Conservation (phyloP, 192 early-diverging fungal species). For the Oehlia diaphana region DNA sequence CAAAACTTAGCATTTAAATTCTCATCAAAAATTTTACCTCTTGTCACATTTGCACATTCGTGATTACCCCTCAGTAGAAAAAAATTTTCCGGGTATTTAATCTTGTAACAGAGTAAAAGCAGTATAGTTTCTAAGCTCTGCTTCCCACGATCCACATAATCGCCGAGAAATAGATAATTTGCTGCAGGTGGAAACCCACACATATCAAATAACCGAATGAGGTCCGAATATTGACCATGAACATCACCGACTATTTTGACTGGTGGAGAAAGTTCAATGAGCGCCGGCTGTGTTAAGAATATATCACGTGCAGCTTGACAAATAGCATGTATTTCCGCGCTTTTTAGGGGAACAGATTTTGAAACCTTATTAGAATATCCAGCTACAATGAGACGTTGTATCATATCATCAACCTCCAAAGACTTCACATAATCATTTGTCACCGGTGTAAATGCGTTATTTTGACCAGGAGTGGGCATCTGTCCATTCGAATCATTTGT, state of each 20-base stretch:
- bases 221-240: slow-evolving; percentile 93
- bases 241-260: slow-evolving; percentile 89
- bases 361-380: slow-evolving; percentile 71
- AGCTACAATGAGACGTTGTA: slow-evolving; percentile 78
- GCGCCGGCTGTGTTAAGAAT: slow-evolving; percentile 82
- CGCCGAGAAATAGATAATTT: slow-evolving; percentile 93
- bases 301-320: slow-evolving; percentile 88
- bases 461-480: slow-evolving; percentile 11
- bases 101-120: slow-evolving; percentile 92
- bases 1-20: not conserved
- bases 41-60: slow-evolving; percentile 90
- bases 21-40: slow-evolving; percentile 47
- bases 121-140: slow-evolving; percentile 93
- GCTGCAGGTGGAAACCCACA: slow-evolving; percentile 88
- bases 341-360: slow-evolving; percentile 82
- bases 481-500: not conserved
- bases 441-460: slow-evolving; percentile 28
- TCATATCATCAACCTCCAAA: slow-evolving; percentile 81
- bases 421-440: slow-evolving; percentile 35
- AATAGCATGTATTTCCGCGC: slow-evolving; percentile 81
- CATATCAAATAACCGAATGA: slow-evolving; percentile 90
- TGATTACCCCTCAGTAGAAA: slow-evolving; percentile 97
- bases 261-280: slow-evolving; percentile 74
- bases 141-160: slow-evolving; percentile 98
- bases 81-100: slow-evolving; percentile 97